Base-by-base conservation (phyloP, 352 stramenopile genomes). In the Pythium aphanidermatum region DNA sequence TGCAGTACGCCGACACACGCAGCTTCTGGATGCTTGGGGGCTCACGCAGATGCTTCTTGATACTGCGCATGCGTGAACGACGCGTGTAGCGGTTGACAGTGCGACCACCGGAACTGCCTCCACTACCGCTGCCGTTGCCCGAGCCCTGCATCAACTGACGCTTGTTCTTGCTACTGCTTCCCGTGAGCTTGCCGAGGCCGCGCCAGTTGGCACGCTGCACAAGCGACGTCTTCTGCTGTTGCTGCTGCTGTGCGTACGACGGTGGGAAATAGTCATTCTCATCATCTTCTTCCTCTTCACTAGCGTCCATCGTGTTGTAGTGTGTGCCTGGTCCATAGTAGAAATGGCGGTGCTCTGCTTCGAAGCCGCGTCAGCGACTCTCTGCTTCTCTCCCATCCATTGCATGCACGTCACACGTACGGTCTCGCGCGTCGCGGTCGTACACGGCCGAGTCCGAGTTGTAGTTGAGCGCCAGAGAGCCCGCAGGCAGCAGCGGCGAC, bases 391-490 rank as follows among this genome's bases (percentile, higher is more conserved):
- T n/a, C n/a, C n/a, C n/a, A n/a, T n/a, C n/a, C n/a, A n/a, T n/a
- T n/a, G n/a, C n/a, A n/a, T n/a, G n/a, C n/a, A n/a, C n/a, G n/a
- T n/a, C n/a, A 32, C 11, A 49, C 48, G 29, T 29, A 56, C 48
- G 48, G 48, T 52, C 45, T 10, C 17, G 36, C 12, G 26, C 17
- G 6, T 52, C 30, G 16, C 51, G 47, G 30, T 84, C 64, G 51
- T 87, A 85, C 32, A 90, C 69, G 32, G 73, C 80, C 49, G 80
- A 90, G 47, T 92, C 80, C 34, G 80, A 92, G 67, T 92, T 92
- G 60, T 92, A 92, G 51, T 92, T 86, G 37, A 86, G 67, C 50
- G 74, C 68, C 26, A 84, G 55, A 8, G 40, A 54, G 23, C 69
- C 68, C 0, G 55, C 25, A 32, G 64, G 59, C 21, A 91, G 63